phyloP scores from a whole-genome alignment of 2,329 filamentous ascomycete genomes.

The Ophiosphaerella narmari region DNA sequence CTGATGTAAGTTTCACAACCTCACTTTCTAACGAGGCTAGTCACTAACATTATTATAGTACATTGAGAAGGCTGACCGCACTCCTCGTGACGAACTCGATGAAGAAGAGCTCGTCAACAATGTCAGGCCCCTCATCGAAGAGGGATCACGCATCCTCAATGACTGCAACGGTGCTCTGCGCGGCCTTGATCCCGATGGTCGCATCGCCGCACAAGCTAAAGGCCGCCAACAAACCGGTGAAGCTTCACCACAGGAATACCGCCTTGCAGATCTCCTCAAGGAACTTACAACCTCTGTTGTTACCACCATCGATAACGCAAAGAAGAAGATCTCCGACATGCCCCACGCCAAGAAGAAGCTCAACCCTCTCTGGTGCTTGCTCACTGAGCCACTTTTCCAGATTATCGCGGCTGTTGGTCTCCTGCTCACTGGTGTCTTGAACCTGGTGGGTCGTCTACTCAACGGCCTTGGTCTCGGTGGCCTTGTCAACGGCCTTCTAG shows the following conservation, averaged over 20 bases:
- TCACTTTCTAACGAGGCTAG: not conserved
- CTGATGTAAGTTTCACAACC: slow-evolving; percentile 61
- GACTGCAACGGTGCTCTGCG: slow-evolving; percentile 88
- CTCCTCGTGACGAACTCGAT: slow-evolving; percentile 83
- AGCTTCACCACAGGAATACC: slow-evolving; percentile 81
- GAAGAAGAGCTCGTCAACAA: slow-evolving; percentile 86
- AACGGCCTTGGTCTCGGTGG: slow-evolving; percentile 82
- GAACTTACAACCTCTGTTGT: slow-evolving; percentile 82
- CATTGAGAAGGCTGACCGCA: slow-evolving; percentile 79
- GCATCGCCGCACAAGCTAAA: slow-evolving; percentile 84
- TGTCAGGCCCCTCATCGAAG: slow-evolving; percentile 86
- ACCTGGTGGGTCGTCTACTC: slow-evolving; percentile 79
- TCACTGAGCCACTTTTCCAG: slow-evolving; percentile 87
- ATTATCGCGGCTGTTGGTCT: slow-evolving; percentile 88
- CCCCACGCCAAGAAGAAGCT: slow-evolving; percentile 93
- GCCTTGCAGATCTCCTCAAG: slow-evolving; percentile 82
- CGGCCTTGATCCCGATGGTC: slow-evolving; percentile 85
- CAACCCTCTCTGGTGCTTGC: slow-evolving; percentile 83
- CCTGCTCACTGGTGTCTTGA: slow-evolving; percentile 79
- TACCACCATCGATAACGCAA: slow-evolving; percentile 82
- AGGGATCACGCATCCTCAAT: slow-evolving; percentile 78
- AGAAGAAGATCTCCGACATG: slow-evolving; percentile 88
- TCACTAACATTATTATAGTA: slow-evolving; percentile 56
- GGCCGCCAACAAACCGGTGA: slow-evolving; percentile 75
- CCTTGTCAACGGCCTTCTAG: slow-evolving; percentile 77